Evolutionary conservation across 306 rosid genomes (phyloP).

Genomic region (Purshia tridentata): DNA sequence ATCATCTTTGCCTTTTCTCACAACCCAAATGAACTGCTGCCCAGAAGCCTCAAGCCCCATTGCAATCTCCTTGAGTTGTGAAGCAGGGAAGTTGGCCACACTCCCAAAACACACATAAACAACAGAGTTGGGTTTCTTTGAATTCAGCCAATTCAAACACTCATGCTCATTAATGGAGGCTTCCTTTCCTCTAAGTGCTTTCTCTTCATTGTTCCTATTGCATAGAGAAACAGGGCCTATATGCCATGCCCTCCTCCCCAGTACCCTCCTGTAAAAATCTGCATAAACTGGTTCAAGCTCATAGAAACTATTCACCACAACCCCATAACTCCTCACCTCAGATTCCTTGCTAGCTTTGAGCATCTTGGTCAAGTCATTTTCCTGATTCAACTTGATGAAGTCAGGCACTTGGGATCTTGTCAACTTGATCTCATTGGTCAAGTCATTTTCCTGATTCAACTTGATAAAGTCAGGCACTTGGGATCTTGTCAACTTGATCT

Average conservation of each 20-base stretch:
- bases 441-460: background rate
- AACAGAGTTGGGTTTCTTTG: conserved; percentile 29
- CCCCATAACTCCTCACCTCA: conserved; percentile 18
- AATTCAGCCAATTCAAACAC: conserved; percentile 37
- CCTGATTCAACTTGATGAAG: background rate
- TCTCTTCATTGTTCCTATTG: conserved; percentile 16
- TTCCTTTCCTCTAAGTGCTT: conserved; percentile 22
- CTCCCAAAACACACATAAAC: conserved; percentile 42
- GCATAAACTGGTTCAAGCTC: conserved; percentile 37
- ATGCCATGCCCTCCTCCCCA: conserved; percentile 34
- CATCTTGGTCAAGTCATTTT: background rate
- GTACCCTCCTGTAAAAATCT: conserved; percentile 27
- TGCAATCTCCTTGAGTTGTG: conserved; percentile 38
- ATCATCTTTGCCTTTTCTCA: conserved; percentile 13
- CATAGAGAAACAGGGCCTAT: conserved; percentile 37
- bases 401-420: conserved; percentile 37
- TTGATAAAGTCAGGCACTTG: conserved; percentile 20
- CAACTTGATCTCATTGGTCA: conserved; percentile 23
- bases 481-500: conserved; percentile 37
- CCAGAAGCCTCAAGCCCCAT: conserved; percentile 34
- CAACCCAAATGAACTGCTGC: conserved; percentile 44
- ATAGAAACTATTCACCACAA: conserved; percentile 36
- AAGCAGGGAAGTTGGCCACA: conserved; percentile 15
- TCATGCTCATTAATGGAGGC: conserved; percentile 24
- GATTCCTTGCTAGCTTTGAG: background rate